Percentiles rank a stretch among this genome's conserved stretches.
These are phyloP conservation scores for Drechslerella dactyloides DNA, from an alignment of 2,329 filamentous ascomycete genomes.

Conservation along the genomic window DNA sequence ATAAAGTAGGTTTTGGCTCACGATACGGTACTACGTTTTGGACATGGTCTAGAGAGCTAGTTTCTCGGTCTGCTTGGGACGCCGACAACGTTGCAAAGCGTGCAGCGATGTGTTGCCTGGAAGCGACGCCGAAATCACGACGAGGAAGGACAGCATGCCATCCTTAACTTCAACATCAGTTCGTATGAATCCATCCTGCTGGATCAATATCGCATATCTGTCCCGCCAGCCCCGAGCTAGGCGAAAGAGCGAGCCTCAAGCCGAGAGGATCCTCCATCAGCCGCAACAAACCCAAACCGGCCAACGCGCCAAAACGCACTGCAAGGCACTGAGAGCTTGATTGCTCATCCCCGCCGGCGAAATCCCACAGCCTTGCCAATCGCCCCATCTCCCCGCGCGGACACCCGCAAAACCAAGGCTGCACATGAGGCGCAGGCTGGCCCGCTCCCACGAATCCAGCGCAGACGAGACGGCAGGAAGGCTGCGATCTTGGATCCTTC, in stretches of 20 bases:
- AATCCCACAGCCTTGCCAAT: constrained; percentile 1
- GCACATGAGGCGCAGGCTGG: neutral
- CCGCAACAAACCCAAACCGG: neutral
- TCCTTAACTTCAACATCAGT: neutral
- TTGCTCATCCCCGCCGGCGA: neutral
- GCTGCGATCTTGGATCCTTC: constrained; percentile 2
- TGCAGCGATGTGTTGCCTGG: neutral
- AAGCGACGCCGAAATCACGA: neutral
- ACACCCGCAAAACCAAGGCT: constrained; percentile 1
- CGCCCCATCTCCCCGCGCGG: constrained; percentile 9
- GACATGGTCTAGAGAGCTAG: neutral
- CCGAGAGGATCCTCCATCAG: neutral
- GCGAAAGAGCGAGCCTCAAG: too few species aligned
- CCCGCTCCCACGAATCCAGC: neutral
- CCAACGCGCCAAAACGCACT: neutral
- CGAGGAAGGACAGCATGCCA: neutral
- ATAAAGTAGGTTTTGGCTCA: too few species aligned
- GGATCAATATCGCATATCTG: neutral
- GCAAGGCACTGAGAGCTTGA: neutral
- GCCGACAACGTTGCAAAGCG: constrained; percentile 1
- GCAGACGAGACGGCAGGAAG: neutral
- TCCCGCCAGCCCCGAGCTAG: too few species aligned
- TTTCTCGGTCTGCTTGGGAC: neutral
- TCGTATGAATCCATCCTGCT: neutral
- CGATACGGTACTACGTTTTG: neutral